Evolutionary conservation across 768 basidiomycete species (phyloP).

Genomic region (Leccinum boreale): DNA sequence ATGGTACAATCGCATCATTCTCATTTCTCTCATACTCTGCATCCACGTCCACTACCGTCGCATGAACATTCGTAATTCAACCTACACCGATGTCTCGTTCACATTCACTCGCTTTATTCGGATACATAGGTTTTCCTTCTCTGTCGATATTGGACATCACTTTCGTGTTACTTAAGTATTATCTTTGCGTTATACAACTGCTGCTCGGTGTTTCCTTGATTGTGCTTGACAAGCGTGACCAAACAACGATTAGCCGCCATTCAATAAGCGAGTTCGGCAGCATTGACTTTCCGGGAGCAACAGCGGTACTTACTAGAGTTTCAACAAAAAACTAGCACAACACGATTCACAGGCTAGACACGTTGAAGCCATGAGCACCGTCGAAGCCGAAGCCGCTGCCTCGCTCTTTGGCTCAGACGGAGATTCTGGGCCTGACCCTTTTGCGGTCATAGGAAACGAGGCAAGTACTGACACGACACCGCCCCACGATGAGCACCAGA

Average conservation of each 20-base stretch:
- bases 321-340: slow-evolving; percentile 13
- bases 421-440: slow-evolving; percentile 60
- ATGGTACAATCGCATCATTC: slow-evolving; percentile 35
- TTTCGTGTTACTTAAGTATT: slow-evolving; percentile 15
- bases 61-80: slow-evolving; percentile 38
- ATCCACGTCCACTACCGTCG: slow-evolving; percentile 31
- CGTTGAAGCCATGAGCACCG: slow-evolving; percentile 52
- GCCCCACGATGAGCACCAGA: slow-evolving; percentile 23
- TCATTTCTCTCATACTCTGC: slow-evolving; percentile 24
- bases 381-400: slow-evolving; percentile 80
- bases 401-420: slow-evolving; percentile 69
- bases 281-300: background rate
- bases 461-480: slow-evolving; percentile 28
- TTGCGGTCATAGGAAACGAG: slow-evolving; percentile 53
- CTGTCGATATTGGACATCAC: slow-evolving; percentile 29
- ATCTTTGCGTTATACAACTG: slow-evolving; percentile 9
- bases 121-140: slow-evolving; percentile 27
- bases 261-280: slow-evolving; percentile 4
- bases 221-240: slow-evolving; percentile 20
- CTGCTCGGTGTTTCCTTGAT: background rate
- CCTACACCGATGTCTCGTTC: slow-evolving; percentile 21
- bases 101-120: slow-evolving; percentile 21
- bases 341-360: slow-evolving; percentile 18
- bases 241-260: slow-evolving; percentile 20
- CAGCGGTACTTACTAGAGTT: background rate